These are phyloP conservation scores for Kwoniella pini DNA, from an alignment of 768 basidiomycete species.

Conservation along the genomic window DNA sequence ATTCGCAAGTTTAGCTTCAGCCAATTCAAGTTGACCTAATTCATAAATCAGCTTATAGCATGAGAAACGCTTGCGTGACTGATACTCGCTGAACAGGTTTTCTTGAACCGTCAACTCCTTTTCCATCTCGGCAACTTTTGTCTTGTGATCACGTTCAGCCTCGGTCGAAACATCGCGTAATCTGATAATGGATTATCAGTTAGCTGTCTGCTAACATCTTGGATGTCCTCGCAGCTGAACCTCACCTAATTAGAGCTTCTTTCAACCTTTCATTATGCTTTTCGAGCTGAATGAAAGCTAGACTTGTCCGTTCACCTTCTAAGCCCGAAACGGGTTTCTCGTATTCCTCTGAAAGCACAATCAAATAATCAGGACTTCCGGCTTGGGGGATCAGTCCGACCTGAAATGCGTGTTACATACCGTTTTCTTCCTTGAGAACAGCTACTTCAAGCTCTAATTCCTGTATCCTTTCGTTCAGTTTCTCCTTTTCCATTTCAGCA, in stretches of 20 bases:
- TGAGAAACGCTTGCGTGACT: not conserved
- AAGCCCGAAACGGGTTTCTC: constrained; percentile 46
- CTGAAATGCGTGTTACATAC: constrained; percentile 24
- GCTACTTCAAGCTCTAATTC: constrained; percentile 79
- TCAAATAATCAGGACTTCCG: not conserved
- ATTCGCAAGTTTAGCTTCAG: constrained; percentile 76
- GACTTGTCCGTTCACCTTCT: constrained; percentile 59
- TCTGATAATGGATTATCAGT: constrained; percentile 55
- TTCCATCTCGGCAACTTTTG: constrained; percentile 82
- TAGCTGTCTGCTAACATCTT: not conserved
- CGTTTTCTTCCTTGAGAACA: constrained; percentile 67
- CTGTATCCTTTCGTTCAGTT: constrained; percentile 73
- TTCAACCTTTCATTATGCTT: constrained; percentile 95
- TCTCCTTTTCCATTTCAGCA: constrained; percentile 74
- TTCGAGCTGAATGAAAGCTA: constrained; percentile 74
- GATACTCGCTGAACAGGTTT: constrained; percentile 70
- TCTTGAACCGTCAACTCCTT: constrained; percentile 76
- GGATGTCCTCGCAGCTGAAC: not conserved
- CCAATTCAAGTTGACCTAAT: constrained; percentile 74
- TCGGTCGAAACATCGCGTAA: constrained; percentile 86
- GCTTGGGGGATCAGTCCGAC: not conserved
- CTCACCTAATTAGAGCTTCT: constrained; percentile 83
- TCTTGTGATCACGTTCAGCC: constrained; percentile 78
- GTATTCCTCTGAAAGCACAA: constrained; percentile 43
- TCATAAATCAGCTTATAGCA: constrained; percentile 20